phyloP scores from a whole-genome alignment of 495 filamentous ascomycete species.

The Penicillium angulare region DNA sequence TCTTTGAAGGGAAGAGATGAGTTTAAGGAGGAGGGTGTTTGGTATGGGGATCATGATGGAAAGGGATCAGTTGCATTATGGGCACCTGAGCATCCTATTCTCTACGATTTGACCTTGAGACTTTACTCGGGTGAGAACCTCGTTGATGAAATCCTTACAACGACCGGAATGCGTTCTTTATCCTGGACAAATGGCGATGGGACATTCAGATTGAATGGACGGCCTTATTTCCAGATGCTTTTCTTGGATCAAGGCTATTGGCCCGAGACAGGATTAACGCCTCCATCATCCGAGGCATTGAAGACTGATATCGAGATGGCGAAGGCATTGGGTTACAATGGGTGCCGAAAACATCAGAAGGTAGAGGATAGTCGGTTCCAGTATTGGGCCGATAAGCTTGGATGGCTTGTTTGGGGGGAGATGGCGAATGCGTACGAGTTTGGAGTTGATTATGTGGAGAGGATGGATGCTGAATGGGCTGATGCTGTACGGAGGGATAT shows the following conservation, averaged over 20 bases:
- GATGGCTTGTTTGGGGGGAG: constrained; percentile 41
- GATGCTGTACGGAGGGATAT: constrained; percentile 57
- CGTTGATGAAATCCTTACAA: constrained; percentile 32
- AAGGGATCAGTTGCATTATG: constrained; percentile 29
- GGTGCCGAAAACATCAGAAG: constrained; percentile 43
- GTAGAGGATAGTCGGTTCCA: constrained; percentile 38
- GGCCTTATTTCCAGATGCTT: constrained; percentile 37
- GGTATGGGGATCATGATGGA: constrained; percentile 14
- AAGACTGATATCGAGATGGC: constrained; percentile 33
- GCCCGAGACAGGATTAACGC: constrained; percentile 38
- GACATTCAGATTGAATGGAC: constrained; percentile 38
- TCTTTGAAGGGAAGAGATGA: constrained; percentile 2
- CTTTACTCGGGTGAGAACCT: constrained; percentile 16
- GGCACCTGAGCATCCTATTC: constrained; percentile 38
- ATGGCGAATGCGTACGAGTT: constrained; percentile 50
- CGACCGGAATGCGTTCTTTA: constrained; percentile 36
- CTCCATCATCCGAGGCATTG: constrained; percentile 32
- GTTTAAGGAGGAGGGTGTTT: constrained; percentile 18
- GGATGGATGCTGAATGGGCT: constrained; percentile 56
- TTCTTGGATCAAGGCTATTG: constrained; percentile 42
- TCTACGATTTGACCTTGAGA: constrained; percentile 35
- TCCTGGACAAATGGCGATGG: constrained; percentile 36
- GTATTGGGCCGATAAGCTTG: constrained; percentile 42
- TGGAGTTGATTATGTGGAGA: constrained; percentile 47
- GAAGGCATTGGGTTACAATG: constrained; percentile 33